Evolutionary conservation across 352 stramenopile species (phyloP).

Genomic region (Phytophthora nicotianae): DNA sequence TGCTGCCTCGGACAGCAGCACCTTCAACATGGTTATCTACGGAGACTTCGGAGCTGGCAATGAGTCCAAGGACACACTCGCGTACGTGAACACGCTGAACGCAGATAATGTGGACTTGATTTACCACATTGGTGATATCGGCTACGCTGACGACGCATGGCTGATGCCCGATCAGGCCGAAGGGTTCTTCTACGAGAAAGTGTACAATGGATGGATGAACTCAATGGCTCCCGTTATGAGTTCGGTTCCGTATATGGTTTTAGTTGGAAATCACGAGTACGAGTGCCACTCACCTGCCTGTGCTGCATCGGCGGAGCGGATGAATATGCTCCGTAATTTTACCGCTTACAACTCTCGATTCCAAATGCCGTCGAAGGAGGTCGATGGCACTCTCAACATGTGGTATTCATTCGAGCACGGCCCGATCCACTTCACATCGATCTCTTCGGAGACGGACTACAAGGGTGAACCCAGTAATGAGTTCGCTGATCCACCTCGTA

Average conservation of each 20-base stretch:
- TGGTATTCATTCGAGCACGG: constrained; percentile 91
- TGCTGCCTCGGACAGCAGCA: constrained; percentile 19
- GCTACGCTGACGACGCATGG: constrained; percentile 40
- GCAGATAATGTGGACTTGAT: constrained; percentile 50
- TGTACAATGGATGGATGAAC: constrained; percentile 85
- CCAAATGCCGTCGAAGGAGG: constrained; percentile 79
- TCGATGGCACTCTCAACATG: constrained; percentile 67
- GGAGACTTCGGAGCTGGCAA: constrained; percentile 51
- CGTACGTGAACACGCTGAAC: constrained; percentile 40
- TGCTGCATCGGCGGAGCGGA: constrained; percentile 39
- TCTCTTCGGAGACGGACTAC: constrained; percentile 84
- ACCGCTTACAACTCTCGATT: constrained; percentile 83
- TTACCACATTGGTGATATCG: constrained; percentile 74
- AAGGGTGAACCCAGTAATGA: constrained; percentile 44
- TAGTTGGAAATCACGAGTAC: constrained; percentile 84
- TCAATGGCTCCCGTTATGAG: constrained; percentile 49
- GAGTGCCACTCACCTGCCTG: constrained; percentile 81
- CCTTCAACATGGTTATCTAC: constrained; percentile 59
- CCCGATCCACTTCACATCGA: constrained; percentile 75
- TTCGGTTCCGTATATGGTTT: constrained; percentile 77
- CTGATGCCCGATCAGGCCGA: constrained; percentile 36
- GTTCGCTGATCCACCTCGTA: constrained; percentile 34
- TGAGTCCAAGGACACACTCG: constrained; percentile 40
- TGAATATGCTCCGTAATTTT: constrained; percentile 73
- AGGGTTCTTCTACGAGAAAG: constrained; percentile 85